Percentiles rank a stretch among this genome's conserved stretches.
Evolutionary conservation across 805 yeast genomes (phyloP).

Genomic region (Candida taoyuanica): DNA sequence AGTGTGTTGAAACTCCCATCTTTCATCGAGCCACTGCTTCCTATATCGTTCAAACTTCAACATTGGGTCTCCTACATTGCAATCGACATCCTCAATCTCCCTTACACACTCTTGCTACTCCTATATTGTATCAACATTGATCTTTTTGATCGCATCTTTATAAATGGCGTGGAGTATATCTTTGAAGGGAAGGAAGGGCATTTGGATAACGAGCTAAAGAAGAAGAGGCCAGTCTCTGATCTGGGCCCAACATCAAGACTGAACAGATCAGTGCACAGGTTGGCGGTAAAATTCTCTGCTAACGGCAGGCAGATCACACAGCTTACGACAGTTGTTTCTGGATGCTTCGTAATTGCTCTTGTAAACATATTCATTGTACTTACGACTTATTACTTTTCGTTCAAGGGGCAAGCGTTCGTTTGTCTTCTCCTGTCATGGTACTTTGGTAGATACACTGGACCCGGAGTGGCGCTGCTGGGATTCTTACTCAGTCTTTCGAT

Average conservation of each 20-base stretch:
- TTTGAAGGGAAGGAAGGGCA: background rate
- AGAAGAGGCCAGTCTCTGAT: background rate
- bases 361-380: background rate
- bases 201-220: background rate
- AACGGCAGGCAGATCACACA: background rate
- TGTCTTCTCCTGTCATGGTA: too few relatives aligned
- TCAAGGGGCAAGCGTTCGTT: too few relatives aligned
- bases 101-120: background rate
- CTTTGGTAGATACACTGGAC: slow-evolving; percentile 13
- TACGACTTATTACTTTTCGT: slow-evolving; percentile 6
- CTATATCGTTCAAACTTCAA: too few relatives aligned
- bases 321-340: background rate
- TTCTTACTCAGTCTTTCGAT: slow-evolving; percentile 11
- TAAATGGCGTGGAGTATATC: background rate
- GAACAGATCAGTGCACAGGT: background rate
- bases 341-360: too few relatives aligned
- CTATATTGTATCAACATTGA: background rate
- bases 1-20: slow-evolving; percentile 3
- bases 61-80: too few relatives aligned
- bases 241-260: background rate
- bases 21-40: background rate
- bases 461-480: slow-evolving; percentile 6
- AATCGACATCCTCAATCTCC: background rate
- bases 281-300: background rate
- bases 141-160: background rate